Base-by-base conservation (phyloP, 73 alveolate genomes). In the Durusdinium trenchii region DNA sequence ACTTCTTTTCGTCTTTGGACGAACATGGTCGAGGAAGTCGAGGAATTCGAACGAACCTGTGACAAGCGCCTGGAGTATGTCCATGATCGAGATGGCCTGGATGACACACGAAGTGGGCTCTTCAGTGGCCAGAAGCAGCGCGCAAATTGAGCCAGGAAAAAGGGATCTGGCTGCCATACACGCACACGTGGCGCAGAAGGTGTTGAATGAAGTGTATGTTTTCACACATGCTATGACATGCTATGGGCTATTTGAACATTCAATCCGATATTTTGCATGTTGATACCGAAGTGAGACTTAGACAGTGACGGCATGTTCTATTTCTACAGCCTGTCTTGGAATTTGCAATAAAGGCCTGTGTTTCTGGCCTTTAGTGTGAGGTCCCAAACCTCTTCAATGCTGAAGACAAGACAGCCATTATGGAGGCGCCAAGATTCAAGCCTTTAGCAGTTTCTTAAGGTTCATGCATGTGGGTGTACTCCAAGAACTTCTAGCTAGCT, bases 321-420 rank as follows among this genome's bases (percentile, higher is more conserved):
- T 32, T 60, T 60, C 73, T 32, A 32, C 18, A 60, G 7, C 18
- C 73, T 23, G 18, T 23, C 73, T 23, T 60, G 73, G 73, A 60
- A 23, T n/a, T n/a, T 60, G 73, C 73, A 60, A 60, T 1, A 23
- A 32, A 32, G 30, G 30, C 7, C 73, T 60, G 73, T 23, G 1
- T 23, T 32, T 23, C 73, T 60, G 50, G 99, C 94, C n/a, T n/a
- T n/a, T n/a, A n/a, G n/a, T n/a, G n/a, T 12, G 6, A 99, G 99
- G 99, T 99, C 43, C 99, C 99, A 38, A 99, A 99, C 99, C 99
- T 99, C 86, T 99, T 99, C 99, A 99, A 99, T 61, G 99, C 99
- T 46, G 99, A 99, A 99, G 99, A 92, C 92, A 92, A 92, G 98
- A 92, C 91, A 30, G 90, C 83, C 62, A 92, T 92, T 54, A 36